Base-by-base conservation (phyloP, 495 filamentous ascomycete genomes). In the Hypoxylon intermedium region DNA sequence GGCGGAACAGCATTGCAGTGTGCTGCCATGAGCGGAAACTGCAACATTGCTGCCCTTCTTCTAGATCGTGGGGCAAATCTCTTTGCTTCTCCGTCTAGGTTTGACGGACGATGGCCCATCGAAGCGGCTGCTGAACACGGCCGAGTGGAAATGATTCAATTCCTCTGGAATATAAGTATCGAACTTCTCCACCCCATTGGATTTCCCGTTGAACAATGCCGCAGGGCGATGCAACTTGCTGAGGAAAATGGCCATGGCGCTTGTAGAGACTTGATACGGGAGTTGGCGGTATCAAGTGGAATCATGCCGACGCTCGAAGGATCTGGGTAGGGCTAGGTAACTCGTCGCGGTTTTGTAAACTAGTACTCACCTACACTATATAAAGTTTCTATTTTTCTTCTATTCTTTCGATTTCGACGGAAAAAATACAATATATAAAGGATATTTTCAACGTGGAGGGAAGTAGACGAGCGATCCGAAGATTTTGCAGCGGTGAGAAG, bases 131-230 rank as follows among this genome's bases (percentile, higher is more conserved):
- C 79, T 1, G 76, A 79, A 40, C 19, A 75, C 30, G 77, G 77
- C 1, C 74, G 78, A 13, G 37, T 82, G 15, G 78, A 81, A 37
- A 79, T 80, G 69, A 64, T 78, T 1, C 63, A 78, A 23, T 33
- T 77, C 36, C 72, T 82, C 6, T 71, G 78, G 58, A 64, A 77
- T 44, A 61, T 36, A 5, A 59, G 50, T n/a, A 3, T 48, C 15
- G 28, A n/a, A n/a, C n/a, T n/a, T n/a, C n/a, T n/a, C n/a, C n/a
- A n/a, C n/a, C n/a, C n/a, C n/a, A n/a, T 16, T 6, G 43, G 54
- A 1, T 65, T 65, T 16, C 54, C 55, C 2, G 9, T 20, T 6
- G 49, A 59, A 20, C 54, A 65, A 26, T 65, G 55, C 19, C 61
- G 37, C 1, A 58, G 33, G 26, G 61, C 61, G n/a, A 51, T 65